A percentile compares a stretch with the other conserved stretches of the same genome.
Evolutionary conservation across 108 stramenopile genomes (phyloP).

Genomic region (Conticribra weissflogii): DNA sequence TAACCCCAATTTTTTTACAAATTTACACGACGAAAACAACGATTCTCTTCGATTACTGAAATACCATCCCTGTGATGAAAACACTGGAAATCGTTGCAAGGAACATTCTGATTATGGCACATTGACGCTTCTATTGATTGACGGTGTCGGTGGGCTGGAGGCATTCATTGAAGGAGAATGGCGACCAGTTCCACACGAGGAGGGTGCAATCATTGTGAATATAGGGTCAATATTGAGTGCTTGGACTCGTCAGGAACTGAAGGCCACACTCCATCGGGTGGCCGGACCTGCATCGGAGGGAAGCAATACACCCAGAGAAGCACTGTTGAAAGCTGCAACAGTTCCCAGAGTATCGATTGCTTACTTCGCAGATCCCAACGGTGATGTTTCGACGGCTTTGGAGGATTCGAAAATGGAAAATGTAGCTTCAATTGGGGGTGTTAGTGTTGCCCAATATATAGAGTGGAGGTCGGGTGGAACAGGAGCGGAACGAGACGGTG

Average conservation of each 20-base stretch:
- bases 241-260: constrained; percentile 59
- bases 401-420: background rate
- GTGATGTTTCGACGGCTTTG: constrained; percentile 36
- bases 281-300: constrained; percentile 53
- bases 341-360: constrained; percentile 58
- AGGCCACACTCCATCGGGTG: constrained; percentile 73
- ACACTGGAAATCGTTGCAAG: constrained; percentile 70
- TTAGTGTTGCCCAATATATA: constrained; percentile 69
- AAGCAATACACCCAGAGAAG: constrained; percentile 9
- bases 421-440: constrained; percentile 11
- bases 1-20: constrained; percentile 43
- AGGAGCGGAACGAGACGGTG: constrained; percentile 51
- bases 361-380: constrained; percentile 76
- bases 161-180: constrained; percentile 51
- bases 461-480: constrained; percentile 61
- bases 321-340: constrained; percentile 26
- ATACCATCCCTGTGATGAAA: constrained; percentile 37
- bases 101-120: constrained; percentile 82
- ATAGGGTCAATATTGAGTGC: constrained; percentile 60
- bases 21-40: constrained; percentile 59
- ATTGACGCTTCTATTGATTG: constrained; percentile 62
- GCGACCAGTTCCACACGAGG: constrained; percentile 58
- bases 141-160: constrained; percentile 67
- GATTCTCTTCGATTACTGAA: constrained; percentile 55
- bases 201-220: constrained; percentile 67